Conservation (phyloP, 768 basidiomycete genomes). For the Cystobasidium onofrii region DNA sequence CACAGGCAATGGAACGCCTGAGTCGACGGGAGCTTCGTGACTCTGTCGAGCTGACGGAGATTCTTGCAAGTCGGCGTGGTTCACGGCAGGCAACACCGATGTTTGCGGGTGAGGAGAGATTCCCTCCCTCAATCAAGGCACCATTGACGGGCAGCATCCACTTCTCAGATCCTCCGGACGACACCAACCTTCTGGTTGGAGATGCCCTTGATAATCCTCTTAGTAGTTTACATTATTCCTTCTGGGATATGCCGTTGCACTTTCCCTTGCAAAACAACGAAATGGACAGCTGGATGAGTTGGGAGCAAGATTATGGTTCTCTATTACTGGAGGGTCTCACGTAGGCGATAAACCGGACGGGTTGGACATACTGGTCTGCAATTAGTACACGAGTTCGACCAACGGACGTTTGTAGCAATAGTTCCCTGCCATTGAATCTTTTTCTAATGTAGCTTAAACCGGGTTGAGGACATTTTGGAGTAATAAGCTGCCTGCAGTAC, state of each 20-base stretch:
- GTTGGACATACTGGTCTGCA: too few species aligned
- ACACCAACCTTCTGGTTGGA: background rate
- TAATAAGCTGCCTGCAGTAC: too few species aligned
- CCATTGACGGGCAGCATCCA: too few species aligned
- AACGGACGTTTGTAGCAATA: too few species aligned
- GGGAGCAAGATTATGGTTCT: background rate
- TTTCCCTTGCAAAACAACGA: constrained; percentile 5
- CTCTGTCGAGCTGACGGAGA: background rate
- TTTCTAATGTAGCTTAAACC: too few species aligned
- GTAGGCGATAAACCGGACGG: background rate
- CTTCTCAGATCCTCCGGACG: background rate
- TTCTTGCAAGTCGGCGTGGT: background rate
- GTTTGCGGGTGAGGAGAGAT: background rate
- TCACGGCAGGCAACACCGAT: background rate
- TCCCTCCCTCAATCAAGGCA: background rate
- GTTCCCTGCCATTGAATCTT: too few species aligned
- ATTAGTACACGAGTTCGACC: background rate
- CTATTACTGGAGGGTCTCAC: background rate
- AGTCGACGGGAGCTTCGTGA: constrained; percentile 4
- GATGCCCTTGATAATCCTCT: background rate
- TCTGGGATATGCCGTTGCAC: constrained; percentile 3
- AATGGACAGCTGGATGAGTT: constrained; percentile 13
- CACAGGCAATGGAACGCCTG: constrained; percentile 1
- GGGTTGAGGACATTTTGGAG: too few species aligned
- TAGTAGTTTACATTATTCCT: background rate